These are phyloP conservation scores for Pulveroboletus sp. DNA, from an alignment of 1,284 basidiomycete species.

Conservation along the genomic window DNA sequence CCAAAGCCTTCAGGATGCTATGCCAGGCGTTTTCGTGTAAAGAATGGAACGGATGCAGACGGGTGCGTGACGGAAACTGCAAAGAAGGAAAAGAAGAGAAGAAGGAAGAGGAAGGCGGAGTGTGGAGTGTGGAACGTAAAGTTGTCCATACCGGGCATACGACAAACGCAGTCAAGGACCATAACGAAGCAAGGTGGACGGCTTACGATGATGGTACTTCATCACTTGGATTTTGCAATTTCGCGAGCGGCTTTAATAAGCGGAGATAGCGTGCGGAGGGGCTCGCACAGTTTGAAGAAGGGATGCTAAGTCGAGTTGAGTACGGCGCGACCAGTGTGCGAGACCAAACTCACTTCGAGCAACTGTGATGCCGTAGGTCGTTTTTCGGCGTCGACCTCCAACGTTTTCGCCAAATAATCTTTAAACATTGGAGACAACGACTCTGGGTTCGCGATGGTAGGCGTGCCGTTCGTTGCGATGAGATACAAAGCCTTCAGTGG, in stretches of 20 bases:
- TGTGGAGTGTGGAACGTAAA: not conserved
- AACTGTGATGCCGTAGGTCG: constrained; percentile 85
- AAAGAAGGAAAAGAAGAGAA: constrained; percentile 9
- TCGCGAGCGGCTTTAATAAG: constrained; percentile 93
- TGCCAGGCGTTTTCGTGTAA: constrained; percentile 11
- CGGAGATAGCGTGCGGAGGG: constrained; percentile 81
- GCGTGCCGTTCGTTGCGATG: constrained; percentile 98
- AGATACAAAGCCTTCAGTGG: constrained; percentile 93
- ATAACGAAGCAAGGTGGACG: not conserved
- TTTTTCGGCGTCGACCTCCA: constrained; percentile 94
- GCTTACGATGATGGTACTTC: not conserved
- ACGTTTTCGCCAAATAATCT: constrained; percentile 86
- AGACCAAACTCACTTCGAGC: constrained; percentile 55
- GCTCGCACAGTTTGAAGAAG: constrained; percentile 87
- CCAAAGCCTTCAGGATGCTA: constrained; percentile 11
- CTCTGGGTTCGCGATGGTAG: constrained; percentile 94
- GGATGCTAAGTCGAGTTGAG: constrained; percentile 53
- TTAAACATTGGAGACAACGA: constrained; percentile 84
- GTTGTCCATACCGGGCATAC: constrained; percentile 1
- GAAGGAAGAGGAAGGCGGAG: not conserved
- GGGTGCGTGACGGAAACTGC: constrained; percentile 19
- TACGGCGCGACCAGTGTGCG: not conserved
- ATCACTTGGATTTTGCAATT: constrained; percentile 65
- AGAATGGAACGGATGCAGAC: constrained; percentile 18
- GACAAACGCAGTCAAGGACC: not conserved